These are phyloP conservation scores for Delitschia confertaspora DNA, from an alignment of 495 filamentous ascomycete genomes.

Conservation along the genomic window DNA sequence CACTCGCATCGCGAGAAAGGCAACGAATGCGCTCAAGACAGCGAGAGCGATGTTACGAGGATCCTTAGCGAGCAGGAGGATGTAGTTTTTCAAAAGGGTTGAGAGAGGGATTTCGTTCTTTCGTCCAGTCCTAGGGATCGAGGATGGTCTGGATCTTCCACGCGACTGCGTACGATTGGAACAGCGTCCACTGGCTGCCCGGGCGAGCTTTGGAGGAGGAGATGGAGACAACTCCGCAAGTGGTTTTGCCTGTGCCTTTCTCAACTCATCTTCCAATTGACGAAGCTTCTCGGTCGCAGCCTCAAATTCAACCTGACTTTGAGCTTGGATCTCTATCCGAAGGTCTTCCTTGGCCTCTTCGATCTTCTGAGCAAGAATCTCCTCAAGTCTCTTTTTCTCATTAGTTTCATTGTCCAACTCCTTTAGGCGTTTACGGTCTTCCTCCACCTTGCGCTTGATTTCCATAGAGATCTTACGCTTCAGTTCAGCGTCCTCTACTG, in stretches of 20 bases:
- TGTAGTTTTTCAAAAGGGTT: constrained; percentile 55
- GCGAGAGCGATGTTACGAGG: constrained; percentile 61
- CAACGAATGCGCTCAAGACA: constrained; percentile 36
- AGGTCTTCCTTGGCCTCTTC: constrained; percentile 8
- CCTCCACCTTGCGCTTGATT: constrained; percentile 9
- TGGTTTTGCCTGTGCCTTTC: constrained; percentile 5
- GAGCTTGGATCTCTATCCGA: constrained; percentile 13
- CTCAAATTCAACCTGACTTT: constrained; percentile 11
- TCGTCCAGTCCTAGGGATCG: neutral
- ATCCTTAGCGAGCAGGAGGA: constrained; percentile 59
- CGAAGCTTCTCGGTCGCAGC: constrained; percentile 11
- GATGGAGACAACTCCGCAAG: neutral
- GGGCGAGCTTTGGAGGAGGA: neutral
- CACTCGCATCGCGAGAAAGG: constrained; percentile 14
- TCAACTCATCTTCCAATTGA: constrained; percentile 14
- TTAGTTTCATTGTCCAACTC: constrained; percentile 13
- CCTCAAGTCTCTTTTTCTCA: constrained; percentile 4
- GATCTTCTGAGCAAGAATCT: constrained; percentile 6
- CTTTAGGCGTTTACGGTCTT: constrained; percentile 9
- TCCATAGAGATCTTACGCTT: constrained; percentile 2
- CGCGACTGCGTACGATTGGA: constrained; percentile 2
- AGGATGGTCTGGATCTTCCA: constrained; percentile 6
- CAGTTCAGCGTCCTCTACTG: constrained; percentile 14
- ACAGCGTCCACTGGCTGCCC: neutral
- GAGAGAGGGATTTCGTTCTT: constrained; percentile 31